phyloP scores from a whole-genome alignment of 768 basidiomycete genomes.

The Mycena polygramma region DNA sequence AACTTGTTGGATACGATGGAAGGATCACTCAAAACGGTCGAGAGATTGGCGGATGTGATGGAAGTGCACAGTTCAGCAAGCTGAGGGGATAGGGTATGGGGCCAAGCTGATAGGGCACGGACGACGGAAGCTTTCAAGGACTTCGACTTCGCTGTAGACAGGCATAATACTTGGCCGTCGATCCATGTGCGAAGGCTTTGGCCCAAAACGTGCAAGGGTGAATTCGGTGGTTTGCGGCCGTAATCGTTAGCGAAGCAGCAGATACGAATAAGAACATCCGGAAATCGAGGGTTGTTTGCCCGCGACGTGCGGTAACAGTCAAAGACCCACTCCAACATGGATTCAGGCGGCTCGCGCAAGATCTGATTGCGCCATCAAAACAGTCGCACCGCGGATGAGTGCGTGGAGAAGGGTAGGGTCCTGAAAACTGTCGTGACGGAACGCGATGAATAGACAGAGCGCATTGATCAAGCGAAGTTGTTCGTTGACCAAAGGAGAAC shows the following conservation, averaged over 20 bases:
- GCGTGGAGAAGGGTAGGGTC: conserved; percentile 74
- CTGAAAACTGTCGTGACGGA: conserved; percentile 66
- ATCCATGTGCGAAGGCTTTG: conserved; percentile 72
- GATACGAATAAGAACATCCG: conserved; percentile 79
- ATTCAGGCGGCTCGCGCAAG: conserved; percentile 77
- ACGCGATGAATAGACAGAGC: conserved; percentile 80
- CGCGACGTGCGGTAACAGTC: conserved; percentile 57
- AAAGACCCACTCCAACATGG: conserved; percentile 85
- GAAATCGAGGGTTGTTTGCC: conserved; percentile 64
- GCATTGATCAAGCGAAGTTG: conserved; percentile 82
- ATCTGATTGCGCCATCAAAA: conserved; percentile 76
- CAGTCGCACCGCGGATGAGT: conserved; percentile 75
- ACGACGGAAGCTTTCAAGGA: conserved; percentile 50
- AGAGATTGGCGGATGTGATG: conserved; percentile 62
- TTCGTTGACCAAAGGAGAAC: conserved; percentile 84
- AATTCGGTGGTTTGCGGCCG: conserved; percentile 48
- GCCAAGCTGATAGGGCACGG: conserved; percentile 82
- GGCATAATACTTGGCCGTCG: conserved; percentile 62
- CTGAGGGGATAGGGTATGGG: conserved; percentile 66
- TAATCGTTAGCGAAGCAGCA: conserved; percentile 72
- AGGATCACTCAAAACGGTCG: conserved; percentile 67
- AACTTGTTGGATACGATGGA: conserved; percentile 83
- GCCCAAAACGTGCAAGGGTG: conserved; percentile 52
- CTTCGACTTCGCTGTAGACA: conserved; percentile 50
- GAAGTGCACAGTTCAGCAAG: conserved; percentile 61